Percentiles rank a stretch among this genome's conserved stretches.
Conservation (phyloP, 2,329 filamentous ascomycete genomes). For the Fusarium sp. region DNA sequence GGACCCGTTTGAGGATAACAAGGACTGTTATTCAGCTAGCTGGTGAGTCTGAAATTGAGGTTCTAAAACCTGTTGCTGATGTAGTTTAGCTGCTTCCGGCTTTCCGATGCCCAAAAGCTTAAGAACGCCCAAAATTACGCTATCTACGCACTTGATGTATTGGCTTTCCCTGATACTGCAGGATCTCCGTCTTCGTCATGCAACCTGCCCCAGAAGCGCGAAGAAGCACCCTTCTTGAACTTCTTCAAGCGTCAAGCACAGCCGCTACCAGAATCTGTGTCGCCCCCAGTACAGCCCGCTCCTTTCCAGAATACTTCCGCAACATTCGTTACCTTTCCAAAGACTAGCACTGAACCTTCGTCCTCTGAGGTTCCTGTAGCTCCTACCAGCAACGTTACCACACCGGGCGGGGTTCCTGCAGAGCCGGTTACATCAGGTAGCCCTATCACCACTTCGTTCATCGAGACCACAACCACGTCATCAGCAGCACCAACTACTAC, state of each 20-base stretch:
- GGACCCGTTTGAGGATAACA: neutral
- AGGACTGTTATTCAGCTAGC: neutral
- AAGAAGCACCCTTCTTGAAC: neutral
- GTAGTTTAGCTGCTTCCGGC: neutral
- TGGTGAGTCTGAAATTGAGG: neutral
- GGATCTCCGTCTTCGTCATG: neutral
- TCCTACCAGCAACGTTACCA: neutral
- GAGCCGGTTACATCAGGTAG: neutral
- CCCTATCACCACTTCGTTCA: neutral
- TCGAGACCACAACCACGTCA: neutral
- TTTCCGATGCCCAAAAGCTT: neutral
- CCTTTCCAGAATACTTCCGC: neutral
- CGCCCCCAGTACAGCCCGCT: neutral
- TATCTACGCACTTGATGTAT: neutral
- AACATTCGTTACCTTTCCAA: neutral
- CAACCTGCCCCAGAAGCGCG: neutral
- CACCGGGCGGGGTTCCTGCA: neutral
- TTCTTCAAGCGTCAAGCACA: neutral
- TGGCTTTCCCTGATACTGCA: neutral
- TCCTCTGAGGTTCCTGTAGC: neutral
- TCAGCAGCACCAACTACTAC: neutral
- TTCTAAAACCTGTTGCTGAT: neutral
- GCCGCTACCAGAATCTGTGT: neutral
- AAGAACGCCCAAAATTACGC: neutral
- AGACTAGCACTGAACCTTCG: neutral